These are phyloP conservation scores for Encephalitozoon intestinalis DNA, from an alignment of 371 early-diverging fungal species.

Conservation along the genomic window DNA sequence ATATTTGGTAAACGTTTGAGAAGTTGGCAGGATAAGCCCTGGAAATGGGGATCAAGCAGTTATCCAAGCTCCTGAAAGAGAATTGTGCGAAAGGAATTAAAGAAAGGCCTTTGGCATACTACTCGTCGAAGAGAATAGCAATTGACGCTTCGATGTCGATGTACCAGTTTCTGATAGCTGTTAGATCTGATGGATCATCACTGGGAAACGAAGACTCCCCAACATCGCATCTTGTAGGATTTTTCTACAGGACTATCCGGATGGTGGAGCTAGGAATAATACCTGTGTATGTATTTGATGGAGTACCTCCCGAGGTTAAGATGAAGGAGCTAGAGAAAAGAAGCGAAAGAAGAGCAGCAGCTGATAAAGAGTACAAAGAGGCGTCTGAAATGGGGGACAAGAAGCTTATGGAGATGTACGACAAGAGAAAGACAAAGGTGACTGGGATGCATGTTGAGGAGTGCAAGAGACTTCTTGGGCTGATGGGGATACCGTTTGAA, in stretches of 20 bases:
- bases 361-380: slow-evolving; percentile 41
- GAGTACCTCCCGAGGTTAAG: slow-evolving; percentile 88
- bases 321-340: slow-evolving; percentile 68
- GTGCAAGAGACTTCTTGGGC: slow-evolving; percentile 73
- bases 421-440: slow-evolving; percentile 80
- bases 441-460: slow-evolving; percentile 86
- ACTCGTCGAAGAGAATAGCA: slow-evolving; percentile 87
- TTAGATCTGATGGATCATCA: slow-evolving; percentile 78
- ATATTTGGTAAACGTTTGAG: slow-evolving; percentile 3
- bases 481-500: slow-evolving; percentile 93
- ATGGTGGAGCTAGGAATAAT: slow-evolving; percentile 93
- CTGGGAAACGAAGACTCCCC: slow-evolving; percentile 79
- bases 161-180: slow-evolving; percentile 98
- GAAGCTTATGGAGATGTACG: slow-evolving; percentile 77
- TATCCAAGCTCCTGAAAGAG: slow-evolving; percentile 84
- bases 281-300: slow-evolving; percentile 97
- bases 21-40: not conserved
- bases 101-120: slow-evolving; percentile 73
- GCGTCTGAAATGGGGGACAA: slow-evolving; percentile 64
- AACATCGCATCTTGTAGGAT: slow-evolving; percentile 92
- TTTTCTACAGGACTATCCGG: slow-evolving; percentile 93
- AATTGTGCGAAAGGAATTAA: slow-evolving; percentile 74
- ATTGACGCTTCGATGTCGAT: slow-evolving; percentile 94
- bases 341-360: slow-evolving; percentile 68
- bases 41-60: slow-evolving; percentile 74